These are phyloP conservation scores for Effrenium voratum DNA, from an alignment of 73 alveolate species.

Conservation along the genomic window DNA sequence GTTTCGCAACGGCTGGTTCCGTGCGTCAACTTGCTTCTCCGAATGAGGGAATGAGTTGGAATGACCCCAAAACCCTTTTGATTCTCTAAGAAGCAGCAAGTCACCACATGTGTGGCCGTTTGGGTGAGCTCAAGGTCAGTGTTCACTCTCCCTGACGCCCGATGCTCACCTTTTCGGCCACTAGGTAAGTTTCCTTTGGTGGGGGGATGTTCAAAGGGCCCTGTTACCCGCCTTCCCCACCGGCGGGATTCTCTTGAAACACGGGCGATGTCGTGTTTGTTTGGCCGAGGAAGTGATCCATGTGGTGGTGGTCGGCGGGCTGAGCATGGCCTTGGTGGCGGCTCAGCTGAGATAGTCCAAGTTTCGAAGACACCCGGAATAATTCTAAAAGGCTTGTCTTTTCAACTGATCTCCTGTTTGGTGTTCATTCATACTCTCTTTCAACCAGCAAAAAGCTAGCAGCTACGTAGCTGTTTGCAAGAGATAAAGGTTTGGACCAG, in stretches of 20 bases:
- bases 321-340: constrained; percentile 69
- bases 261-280: too few relatives aligned
- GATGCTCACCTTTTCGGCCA: not conserved
- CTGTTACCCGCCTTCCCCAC: too few relatives aligned
- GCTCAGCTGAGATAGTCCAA: not conserved
- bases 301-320: constrained; percentile 53
- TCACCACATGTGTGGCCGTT: not conserved
- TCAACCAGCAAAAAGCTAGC: not conserved
- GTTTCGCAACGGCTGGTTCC: too few relatives aligned
- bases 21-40: too few relatives aligned
- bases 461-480: not conserved
- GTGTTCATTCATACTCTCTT: not conserved
- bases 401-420: not conserved
- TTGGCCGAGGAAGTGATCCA: constrained; percentile 55
- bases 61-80: not conserved
- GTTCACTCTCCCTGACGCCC: not conserved
- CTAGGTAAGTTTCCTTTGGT: not conserved
- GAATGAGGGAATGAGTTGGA: too few relatives aligned
- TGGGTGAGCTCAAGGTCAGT: not conserved
- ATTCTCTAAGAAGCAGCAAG: not conserved
- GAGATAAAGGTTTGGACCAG: not conserved
- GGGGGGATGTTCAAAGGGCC: not conserved
- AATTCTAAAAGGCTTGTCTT: not conserved
- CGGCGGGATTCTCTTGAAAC: too few relatives aligned
- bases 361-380: not conserved